Evolutionary conservation across 345 rosid species (phyloP).

Genomic region (Carallia brachiata): DNA sequence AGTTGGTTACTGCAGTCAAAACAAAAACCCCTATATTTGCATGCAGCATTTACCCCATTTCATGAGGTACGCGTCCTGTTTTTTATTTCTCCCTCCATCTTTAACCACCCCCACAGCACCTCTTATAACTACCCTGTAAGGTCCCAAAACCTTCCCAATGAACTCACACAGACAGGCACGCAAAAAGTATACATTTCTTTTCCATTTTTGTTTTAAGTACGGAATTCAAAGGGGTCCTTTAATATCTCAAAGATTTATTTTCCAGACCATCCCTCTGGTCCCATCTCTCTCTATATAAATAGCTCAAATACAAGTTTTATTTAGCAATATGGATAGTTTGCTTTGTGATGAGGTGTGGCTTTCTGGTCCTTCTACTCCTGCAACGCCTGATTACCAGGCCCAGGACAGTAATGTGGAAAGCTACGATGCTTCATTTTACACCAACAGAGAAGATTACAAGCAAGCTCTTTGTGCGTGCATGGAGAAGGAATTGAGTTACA

Average conservation of each 20-base stretch:
- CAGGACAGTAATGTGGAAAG: neutral
- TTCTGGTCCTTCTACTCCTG: conserved; percentile 27
- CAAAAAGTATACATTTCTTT: neutral
- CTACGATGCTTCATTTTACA: neutral
- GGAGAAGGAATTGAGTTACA: conserved; percentile 35
- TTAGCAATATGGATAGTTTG: conserved; percentile 31
- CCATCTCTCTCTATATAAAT: neutral
- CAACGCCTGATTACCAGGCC: neutral
- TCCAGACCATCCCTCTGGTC: conserved; percentile 8
- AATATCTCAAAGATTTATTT: neutral
- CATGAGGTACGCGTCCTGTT: conserved; percentile 56
- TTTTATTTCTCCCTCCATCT: conserved; percentile 25
- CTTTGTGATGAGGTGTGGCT: conserved; percentile 54
- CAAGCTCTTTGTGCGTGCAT: conserved; percentile 18
- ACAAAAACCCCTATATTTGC: conserved; percentile 4
- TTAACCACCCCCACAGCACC: conserved; percentile 20
- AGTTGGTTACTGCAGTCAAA: conserved; percentile 41
- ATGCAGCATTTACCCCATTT: conserved; percentile 63
- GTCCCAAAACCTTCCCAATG: neutral
- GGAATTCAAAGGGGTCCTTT: neutral
- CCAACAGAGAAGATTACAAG: conserved; percentile 29
- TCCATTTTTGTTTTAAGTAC: neutral
- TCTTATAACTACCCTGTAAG: conserved; percentile 7
- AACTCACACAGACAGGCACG: neutral
- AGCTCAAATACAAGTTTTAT: neutral